A percentile compares a stretch with the other conserved stretches of the same genome.
Conservation (phyloP, 2,329 filamentous ascomycete genomes). For the Colletotrichum simmondsii region DNA sequence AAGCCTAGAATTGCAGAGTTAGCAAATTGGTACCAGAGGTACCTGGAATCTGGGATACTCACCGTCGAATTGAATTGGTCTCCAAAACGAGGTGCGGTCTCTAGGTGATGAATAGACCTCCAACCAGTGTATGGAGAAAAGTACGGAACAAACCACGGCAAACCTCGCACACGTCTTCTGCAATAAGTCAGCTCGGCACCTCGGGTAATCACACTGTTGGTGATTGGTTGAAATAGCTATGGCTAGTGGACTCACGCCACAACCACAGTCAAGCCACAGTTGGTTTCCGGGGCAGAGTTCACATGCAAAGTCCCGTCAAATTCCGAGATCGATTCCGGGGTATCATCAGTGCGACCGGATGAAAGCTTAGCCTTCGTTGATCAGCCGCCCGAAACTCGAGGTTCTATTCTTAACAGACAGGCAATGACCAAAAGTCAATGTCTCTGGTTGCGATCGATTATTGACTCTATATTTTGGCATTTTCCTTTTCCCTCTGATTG, state of each 20-base stretch:
- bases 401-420: neutral
- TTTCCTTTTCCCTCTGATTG: neutral
- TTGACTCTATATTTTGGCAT: neutral
- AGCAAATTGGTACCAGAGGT: neutral
- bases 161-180: conserved; percentile 16
- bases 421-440: neutral
- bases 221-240: neutral
- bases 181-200: conserved; percentile 11
- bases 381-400: neutral
- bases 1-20: conserved; percentile 2
- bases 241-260: neutral
- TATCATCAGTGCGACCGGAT: conserved; percentile 27
- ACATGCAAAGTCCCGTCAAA: conserved; percentile 28
- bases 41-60: neutral
- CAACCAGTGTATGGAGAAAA: conserved; percentile 13
- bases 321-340: conserved; percentile 28
- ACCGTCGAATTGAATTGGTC: conserved; percentile 23
- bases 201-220: conserved; percentile 10
- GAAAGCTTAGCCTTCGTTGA: conserved; percentile 20
- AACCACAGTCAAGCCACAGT: neutral
- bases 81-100: conserved; percentile 32
- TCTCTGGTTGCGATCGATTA: neutral
- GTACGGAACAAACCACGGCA: conserved; percentile 5
- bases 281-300: conserved; percentile 7
- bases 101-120: conserved; percentile 24